Evolutionary conservation across 129 eudicot genomes (phyloP), one percentile per base, ranked within the genome.

Genomic region (Pulicaria dysenterica): DNA sequence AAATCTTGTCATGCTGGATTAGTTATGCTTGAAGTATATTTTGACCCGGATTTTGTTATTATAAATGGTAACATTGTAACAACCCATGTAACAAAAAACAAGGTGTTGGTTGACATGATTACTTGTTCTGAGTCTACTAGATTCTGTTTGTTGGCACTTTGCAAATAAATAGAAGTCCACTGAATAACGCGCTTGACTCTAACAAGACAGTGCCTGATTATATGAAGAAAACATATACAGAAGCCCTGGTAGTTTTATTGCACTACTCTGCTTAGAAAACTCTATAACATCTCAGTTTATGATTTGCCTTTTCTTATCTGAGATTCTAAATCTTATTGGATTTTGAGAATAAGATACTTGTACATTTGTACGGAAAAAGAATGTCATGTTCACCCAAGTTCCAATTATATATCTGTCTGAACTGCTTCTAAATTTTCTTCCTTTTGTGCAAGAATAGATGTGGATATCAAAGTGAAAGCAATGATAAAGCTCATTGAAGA

Each of bases 401-500:
- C 31, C 31, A 24, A 24, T 24, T 24, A 24, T 24, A 24, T 0
- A 24, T 24, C 31, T 24, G 31, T 24, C 31, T 1, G 2, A 24
- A 24, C 31, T 0, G 31, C 31, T 24, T 24, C 31, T 24, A 24
- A 24, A 24, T 24, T 24, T 24, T 45, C 16, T 16, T 54, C 15
- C 13, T n/a, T 66, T 8, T 65, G 4, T 54, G 56, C 8, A 75
- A 61, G 39, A 57, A 69, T 77, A 93, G 98, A 87, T 76, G 87
- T 87, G 88, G 98, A 93, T 79, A 70, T 75, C 59, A 89, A 89
- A 71, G 90, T 93, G 54, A 93, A 87, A 80, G 60, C 84, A 71
- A 93, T 93, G 98, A 89, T 93, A 79, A 89, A 92, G 85, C 87
- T 93, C n/a, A 82, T 93, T 8, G 96, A 93, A 77, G 98, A 85